Base-by-base conservation (phyloP, 2,329 filamentous ascomycete species). In the Elsinoe necatrix region DNA sequence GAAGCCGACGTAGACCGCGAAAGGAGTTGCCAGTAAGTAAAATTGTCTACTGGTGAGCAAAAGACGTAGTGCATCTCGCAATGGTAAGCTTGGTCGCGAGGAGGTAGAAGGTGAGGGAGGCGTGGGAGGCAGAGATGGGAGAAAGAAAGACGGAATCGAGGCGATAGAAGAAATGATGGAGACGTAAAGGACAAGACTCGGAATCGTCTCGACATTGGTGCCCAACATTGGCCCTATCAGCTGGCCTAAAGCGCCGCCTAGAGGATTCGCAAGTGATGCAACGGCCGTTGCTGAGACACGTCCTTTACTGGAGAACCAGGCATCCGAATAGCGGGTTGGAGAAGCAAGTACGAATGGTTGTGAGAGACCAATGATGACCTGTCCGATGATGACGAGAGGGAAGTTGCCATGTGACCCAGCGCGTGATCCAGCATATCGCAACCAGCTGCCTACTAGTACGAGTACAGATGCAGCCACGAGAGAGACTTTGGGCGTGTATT, bases 321-420 rank as follows among this genome's bases (percentile, higher is more conserved):
- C 75, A 68, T 96, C 91, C 56, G 88, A 93, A 72, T 95, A 98
- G 60, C 89, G 79, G 0, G 93, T 92, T 0, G 93, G 92, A 0
- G 92, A 89, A 5, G 86, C 84, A 8, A 97, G 81, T 11, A 95
- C 89, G 69, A 97, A 97, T 0, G 93, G 91, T 68, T 98, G 93
- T 0, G 89, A 84, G 37, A 96, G 78, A 0, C 92, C 93, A 54
- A 87, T 89, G 59, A 98, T 70, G 68, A 97, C 86, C 73, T 97
- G 92, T 3, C 92, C 92, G 63, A 95, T 84, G 86, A 97, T 89
- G 60, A 89, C 85, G 43, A 87, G 78, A 41, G 84, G 84, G 66
- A 87, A 95, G 62, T 76, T 78, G 51, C 86, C 87, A 48, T 61
- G 55, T 3, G 39, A 25, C 6, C 59, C 61, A 16, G 62, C 61